Evolutionary conservation across 768 basidiomycete genomes (phyloP).

Genomic region (Dentipellis fragilis): DNA sequence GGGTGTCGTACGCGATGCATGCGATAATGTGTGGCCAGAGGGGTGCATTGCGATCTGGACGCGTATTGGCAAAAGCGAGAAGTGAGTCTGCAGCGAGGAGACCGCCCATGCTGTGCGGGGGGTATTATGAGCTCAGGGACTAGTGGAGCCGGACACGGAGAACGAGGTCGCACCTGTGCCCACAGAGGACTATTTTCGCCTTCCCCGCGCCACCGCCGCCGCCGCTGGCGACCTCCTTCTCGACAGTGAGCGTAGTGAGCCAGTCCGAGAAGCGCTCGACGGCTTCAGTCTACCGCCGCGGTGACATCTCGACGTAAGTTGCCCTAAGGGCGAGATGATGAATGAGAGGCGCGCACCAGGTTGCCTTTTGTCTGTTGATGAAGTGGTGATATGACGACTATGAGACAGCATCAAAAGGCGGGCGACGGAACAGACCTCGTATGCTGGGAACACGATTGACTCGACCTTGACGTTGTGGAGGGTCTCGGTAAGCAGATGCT

Average conservation of each 20-base stretch:
- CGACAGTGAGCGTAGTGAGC: constrained; percentile 83
- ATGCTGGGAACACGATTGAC: constrained; percentile 78
- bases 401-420: neutral
- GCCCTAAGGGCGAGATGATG: neutral
- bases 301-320: neutral
- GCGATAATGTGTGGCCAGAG: constrained; percentile 88
- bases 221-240: constrained; percentile 69
- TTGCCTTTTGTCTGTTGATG: constrained; percentile 73
- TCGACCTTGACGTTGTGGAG: constrained; percentile 50
- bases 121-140: neutral
- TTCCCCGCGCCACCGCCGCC: constrained; percentile 62
- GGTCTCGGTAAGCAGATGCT: constrained; percentile 64
- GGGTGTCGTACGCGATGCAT: constrained; percentile 83
- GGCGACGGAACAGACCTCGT: constrained; percentile 47
- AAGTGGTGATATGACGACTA: neutral
- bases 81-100: constrained; percentile 80
- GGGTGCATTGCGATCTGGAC: constrained; percentile 53
- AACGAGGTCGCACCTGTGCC: constrained; percentile 55
- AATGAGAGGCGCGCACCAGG: constrained; percentile 40
- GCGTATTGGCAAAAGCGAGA: constrained; percentile 56
- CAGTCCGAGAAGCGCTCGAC: constrained; percentile 85
- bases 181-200: constrained; percentile 78
- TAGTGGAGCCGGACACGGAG: neutral
- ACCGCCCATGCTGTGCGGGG: constrained; percentile 73
- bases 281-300: constrained; percentile 27